Evolutionary conservation across 306 rosid genomes (phyloP), one percentile per base, ranked within the genome.

Genomic region (Vigna unguiculata): DNA sequence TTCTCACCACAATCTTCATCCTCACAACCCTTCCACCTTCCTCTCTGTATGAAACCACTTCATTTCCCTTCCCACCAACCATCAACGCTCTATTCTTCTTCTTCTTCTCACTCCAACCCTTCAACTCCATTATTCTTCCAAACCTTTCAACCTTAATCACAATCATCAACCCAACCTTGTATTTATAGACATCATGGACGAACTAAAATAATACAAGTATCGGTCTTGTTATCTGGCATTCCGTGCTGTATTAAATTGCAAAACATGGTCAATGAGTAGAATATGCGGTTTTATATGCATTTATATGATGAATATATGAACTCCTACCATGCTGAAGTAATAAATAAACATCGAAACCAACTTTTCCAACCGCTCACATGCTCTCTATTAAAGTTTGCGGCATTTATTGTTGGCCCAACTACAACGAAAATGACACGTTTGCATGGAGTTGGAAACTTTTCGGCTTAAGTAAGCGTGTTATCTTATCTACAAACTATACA

Each of bases 1-100:
- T 91, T 45, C 65, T 81, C 41, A 91, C 85, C 16, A 80, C 20
- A 46, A 91, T 82, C 89, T 85, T 91, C 86, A 88, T 68, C 77
- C 88, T 83, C 81, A 88, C 82, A 6, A 74, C 87, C 28, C 91
- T 86, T 22, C 91, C 91, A 10, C 60, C 73, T 70, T 87, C 85
- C 64, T 79, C 85, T 7, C 5, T 69, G 74, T 75, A 78, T 30
- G 85, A 70, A 69, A 80, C 80, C 9, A 83, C 84, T 1, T 65
- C 73, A 6, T 68, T 82, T 32, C 9, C 76, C 22, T 38, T 81
- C 4, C 74, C 75, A 52, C 71, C 5, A 14, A 53, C 69, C 68
- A 46, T 61, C 66, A 62, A 4, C 6, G 6, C 30, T 54, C 54
- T 63, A 20, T 28, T 52, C 4, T 17, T 52, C 4, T 17, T 77